Evolutionary conservation across 2,329 filamentous ascomycete genomes (phyloP).

Genomic region (Magnaporthiopsis poae): DNA sequence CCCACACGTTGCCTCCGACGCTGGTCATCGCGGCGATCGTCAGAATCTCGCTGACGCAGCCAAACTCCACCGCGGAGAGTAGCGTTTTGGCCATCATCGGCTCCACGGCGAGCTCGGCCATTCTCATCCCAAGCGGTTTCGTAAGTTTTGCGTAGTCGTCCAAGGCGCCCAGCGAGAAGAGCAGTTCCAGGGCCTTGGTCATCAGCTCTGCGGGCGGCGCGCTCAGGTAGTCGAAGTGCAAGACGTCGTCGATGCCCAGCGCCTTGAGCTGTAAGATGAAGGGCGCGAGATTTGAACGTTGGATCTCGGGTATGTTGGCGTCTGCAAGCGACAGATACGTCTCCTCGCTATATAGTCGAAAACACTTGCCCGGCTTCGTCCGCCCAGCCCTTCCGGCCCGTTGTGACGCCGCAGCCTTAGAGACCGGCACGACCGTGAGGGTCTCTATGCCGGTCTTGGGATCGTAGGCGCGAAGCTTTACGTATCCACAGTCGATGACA

Average conservation of each 20-base stretch:
- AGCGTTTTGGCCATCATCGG: slow-evolving; percentile 92
- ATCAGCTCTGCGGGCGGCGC: slow-evolving; percentile 77
- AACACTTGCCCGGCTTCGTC: slow-evolving; percentile 86
- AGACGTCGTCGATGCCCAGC: slow-evolving; percentile 86
- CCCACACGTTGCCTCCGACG: slow-evolving; percentile 72
- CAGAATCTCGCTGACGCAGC: slow-evolving; percentile 74
- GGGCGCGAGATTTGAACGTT: slow-evolving; percentile 80
- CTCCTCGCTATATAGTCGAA: slow-evolving; percentile 77
- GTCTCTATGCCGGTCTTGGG: slow-evolving; percentile 79
- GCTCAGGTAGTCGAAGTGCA: slow-evolving; percentile 80
- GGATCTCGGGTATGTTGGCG: slow-evolving; percentile 77
- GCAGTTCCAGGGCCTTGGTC: slow-evolving; percentile 73
- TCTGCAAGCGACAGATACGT: slow-evolving; percentile 57
- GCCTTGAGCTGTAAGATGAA: slow-evolving; percentile 87
- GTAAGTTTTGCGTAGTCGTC: slow-evolving; percentile 88
- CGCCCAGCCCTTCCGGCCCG: slow-evolving; percentile 82
- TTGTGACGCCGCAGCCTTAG: slow-evolving; percentile 86
- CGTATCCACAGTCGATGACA: slow-evolving; percentile 82
- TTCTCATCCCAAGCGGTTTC: slow-evolving; percentile 72
- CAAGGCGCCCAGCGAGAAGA: slow-evolving; percentile 77
- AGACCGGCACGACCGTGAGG: slow-evolving; percentile 69
- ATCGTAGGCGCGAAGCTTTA: slow-evolving; percentile 80
- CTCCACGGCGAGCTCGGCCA: slow-evolving; percentile 87
- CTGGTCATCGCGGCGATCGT: slow-evolving; percentile 92
- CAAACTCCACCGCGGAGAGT: slow-evolving; percentile 63